Percentiles rank a stretch among this genome's conserved stretches.
These are phyloP conservation scores for Albifimbria verrucaria DNA, from an alignment of 2,329 filamentous ascomycete species.

Conservation along the genomic window DNA sequence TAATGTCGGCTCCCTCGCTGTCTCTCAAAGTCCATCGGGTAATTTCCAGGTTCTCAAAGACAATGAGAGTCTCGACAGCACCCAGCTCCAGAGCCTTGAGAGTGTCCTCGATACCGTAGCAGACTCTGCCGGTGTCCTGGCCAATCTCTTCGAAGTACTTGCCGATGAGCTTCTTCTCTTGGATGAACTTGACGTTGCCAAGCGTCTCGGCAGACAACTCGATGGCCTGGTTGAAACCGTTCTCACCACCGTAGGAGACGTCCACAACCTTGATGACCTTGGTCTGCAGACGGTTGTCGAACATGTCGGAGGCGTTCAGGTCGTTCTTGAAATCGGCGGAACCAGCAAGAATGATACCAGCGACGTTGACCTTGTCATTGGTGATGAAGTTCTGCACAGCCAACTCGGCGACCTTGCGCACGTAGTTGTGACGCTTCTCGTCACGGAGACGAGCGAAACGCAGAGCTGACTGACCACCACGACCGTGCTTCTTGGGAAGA, in stretches of 20 bases:
- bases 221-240: slow-evolving; percentile 99
- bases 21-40: slow-evolving; percentile 88
- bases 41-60: slow-evolving; percentile 95
- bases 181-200: slow-evolving; percentile 99
- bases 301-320: slow-evolving; percentile 94
- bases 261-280: slow-evolving; percentile 99
- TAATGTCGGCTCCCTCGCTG: slow-evolving; percentile 65
- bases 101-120: slow-evolving; percentile 97
- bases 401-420: slow-evolving; percentile 96
- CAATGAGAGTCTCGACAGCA: slow-evolving; percentile 90
- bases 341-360: slow-evolving; percentile 90
- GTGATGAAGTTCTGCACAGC: slow-evolving; percentile 99
- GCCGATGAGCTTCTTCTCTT: slow-evolving; percentile 99
- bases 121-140: slow-evolving; percentile 93
- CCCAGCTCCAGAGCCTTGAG: slow-evolving; percentile 94
- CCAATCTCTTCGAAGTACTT: slow-evolving; percentile 99
- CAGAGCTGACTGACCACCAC: slow-evolving; percentile 98
- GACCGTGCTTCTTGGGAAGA: slow-evolving; percentile 98
- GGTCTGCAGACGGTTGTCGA: slow-evolving; percentile 82
- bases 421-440: slow-evolving; percentile 99
- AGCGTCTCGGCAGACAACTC: slow-evolving; percentile 93
- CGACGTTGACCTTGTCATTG: slow-evolving; percentile 96
- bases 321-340: slow-evolving; percentile 99
- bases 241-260: slow-evolving; percentile 97
- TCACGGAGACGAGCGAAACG: slow-evolving; percentile 99